Base-by-base conservation (phyloP, 1,139 yeast genomes). In the Debaryomycetaceae sp. region DNA sequence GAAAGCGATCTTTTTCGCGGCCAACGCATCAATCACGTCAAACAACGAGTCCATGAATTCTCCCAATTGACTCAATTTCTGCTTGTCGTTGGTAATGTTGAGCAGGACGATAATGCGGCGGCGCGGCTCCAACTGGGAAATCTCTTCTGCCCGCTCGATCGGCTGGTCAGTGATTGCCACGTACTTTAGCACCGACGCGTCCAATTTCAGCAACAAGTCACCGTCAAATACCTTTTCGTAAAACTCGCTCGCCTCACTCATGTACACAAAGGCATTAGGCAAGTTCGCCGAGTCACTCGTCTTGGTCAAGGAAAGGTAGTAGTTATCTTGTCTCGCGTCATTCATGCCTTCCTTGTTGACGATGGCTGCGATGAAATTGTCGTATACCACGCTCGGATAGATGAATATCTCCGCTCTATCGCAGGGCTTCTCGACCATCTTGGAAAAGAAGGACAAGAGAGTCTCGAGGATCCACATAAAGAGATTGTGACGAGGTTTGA, bases 301-400 rank as follows among this genome's bases (percentile, higher is more conserved):
- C 45, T 73, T 81, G 41, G 97, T 83, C 47, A 87, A 68, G 2
- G 95, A 80, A 48, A 87, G 64, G 56, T 62, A 87, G 59, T 85
- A 90, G 58, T 81, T 78, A 37, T 71, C 73, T 29, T 68, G 74
- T 58, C 97, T 81, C 37, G 68, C 64, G 33, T 70, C 68, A 51
- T 77, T 76, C 96, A 90, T 85, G 37, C 75, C 73, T 32, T 74
- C 65, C 59, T 90, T 90, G 50, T 92, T 77, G 24, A 86, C 95
- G 48, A 90, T 61, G 15, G 92, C 90, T 51, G 81, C 69, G 39
- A 86, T 75, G 43, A 81, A 86, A 47, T 77, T 77, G 45, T 68
- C 75, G 43, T 67, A 71, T 28, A 60, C 68, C 26, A 64, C 64
- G 39, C 71, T 70, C 25, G 86, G 81, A 31, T 65, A 65, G 38